Evolutionary conservation across 495 filamentous ascomycete genomes (phyloP).

Genomic region (Staphylotrichum tortipilum): DNA sequence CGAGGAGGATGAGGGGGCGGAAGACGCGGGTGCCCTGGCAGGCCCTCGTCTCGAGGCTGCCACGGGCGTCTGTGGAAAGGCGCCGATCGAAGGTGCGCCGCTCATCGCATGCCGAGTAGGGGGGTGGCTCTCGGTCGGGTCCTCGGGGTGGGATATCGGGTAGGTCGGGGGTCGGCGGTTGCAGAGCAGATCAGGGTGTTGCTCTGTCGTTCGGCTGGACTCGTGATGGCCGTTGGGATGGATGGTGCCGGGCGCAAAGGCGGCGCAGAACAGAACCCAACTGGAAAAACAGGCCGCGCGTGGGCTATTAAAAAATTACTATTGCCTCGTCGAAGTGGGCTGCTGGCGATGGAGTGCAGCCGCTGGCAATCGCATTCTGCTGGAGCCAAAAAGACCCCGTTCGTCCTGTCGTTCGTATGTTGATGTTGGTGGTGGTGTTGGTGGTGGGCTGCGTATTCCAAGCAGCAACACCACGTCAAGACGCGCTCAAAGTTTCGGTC

Average conservation of each 20-base stretch:
- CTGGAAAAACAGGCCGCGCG: too few relatives aligned
- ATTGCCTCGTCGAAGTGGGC: constrained; percentile 4
- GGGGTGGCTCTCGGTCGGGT: background rate
- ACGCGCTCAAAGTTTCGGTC: constrained; percentile 15
- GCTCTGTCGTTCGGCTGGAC: background rate
- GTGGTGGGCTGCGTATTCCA: too few relatives aligned
- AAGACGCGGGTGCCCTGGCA: constrained; percentile 2
- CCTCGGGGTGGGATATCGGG: background rate
- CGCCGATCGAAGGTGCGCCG: constrained; percentile 31
- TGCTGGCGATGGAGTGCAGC: constrained; percentile 10
- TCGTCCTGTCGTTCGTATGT: background rate
- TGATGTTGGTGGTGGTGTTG: background rate
- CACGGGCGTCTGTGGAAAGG: constrained; percentile 35
- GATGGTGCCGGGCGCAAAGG: background rate
- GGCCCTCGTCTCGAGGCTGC: constrained; percentile 13
- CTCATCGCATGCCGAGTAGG: constrained; percentile 42
- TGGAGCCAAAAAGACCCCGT: constrained; percentile 14
- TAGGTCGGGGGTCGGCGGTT: background rate
- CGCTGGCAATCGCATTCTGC: constrained; percentile 13
- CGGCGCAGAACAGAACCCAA: too few relatives aligned
- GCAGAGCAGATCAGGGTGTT: background rate
- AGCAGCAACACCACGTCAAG: constrained; percentile 18
- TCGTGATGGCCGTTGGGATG: background rate
- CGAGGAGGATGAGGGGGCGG: background rate
- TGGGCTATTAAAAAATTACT: too few relatives aligned